Percentiles rank a stretch among this genome's conserved stretches.
These are phyloP conservation scores for Acacia confusa DNA, from an alignment of 306 rosid species.

Conservation along the genomic window DNA sequence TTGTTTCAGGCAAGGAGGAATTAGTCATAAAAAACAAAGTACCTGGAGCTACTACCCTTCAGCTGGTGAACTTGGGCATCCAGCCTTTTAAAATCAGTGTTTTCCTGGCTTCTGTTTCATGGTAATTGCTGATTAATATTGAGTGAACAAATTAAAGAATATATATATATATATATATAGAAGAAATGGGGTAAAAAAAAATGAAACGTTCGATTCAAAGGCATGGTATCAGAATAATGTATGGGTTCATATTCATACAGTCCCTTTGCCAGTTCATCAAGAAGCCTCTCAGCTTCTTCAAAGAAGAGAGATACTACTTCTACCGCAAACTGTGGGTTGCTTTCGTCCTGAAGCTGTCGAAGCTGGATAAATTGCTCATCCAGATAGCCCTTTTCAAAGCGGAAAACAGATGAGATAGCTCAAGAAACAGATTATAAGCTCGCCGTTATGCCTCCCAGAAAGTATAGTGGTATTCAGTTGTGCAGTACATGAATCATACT, in stretches of 20 bases:
- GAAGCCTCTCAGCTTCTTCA: conserved; percentile 69
- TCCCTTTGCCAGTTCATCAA: conserved; percentile 58
- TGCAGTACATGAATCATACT: conserved; percentile 9
- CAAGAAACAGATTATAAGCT: neutral
- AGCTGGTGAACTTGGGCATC: conserved; percentile 85
- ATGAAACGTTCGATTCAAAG: neutral
- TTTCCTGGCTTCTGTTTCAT: conserved; percentile 49
- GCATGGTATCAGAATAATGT: neutral
- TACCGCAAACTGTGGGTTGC: conserved; percentile 73
- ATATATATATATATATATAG: neutral
- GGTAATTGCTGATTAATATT: neutral
- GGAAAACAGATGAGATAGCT: neutral
- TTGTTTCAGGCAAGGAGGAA: neutral
- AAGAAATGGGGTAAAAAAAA: neutral
- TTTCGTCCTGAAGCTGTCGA: conserved; percentile 79
- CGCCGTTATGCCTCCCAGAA: neutral
- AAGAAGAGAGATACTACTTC: conserved; percentile 82
- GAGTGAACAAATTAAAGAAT: neutral
- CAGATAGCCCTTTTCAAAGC: conserved; percentile 53
- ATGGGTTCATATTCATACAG: conserved; percentile 48
- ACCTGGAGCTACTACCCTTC: conserved; percentile 98
- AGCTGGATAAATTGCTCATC: conserved; percentile 81
- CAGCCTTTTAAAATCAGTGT: conserved; percentile 58
- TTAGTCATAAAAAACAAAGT: neutral
- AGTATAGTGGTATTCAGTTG: neutral